phyloP scores from a whole-genome alignment of 2,329 filamentous ascomycete genomes.

The Didymella pinodella region DNA sequence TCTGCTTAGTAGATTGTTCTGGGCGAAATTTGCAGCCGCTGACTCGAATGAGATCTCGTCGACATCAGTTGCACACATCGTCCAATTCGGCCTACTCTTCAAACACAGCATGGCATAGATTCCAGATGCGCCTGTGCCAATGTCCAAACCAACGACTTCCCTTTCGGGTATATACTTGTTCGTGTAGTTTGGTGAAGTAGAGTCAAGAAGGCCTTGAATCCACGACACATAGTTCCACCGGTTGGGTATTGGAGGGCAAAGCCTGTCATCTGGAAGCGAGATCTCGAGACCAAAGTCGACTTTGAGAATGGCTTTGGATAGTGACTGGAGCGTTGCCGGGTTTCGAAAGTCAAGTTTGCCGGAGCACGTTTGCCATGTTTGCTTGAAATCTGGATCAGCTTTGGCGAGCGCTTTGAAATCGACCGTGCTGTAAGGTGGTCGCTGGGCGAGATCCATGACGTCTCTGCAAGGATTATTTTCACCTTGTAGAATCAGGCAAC shows the following conservation, averaged over 20 bases:
- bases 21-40: conserved; percentile 71
- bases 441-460: conserved; percentile 38
- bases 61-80: conserved; percentile 67
- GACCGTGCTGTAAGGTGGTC: conserved; percentile 61
- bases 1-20: conserved; percentile 70
- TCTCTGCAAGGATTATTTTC: neutral
- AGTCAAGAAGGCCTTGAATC: conserved; percentile 83
- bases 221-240: conserved; percentile 91
- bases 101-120: conserved; percentile 90
- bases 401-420: conserved; percentile 69
- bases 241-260: conserved; percentile 80
- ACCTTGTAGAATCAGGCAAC: neutral
- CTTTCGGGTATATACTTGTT: conserved; percentile 59
- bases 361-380: conserved; percentile 55
- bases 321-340: conserved; percentile 73
- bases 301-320: conserved; percentile 81
- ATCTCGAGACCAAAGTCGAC: conserved; percentile 77
- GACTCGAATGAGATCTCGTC: conserved; percentile 73
- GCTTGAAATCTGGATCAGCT: conserved; percentile 66
- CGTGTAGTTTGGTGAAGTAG: conserved; percentile 60
- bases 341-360: conserved; percentile 81
- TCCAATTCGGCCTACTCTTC: conserved; percentile 71
- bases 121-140: conserved; percentile 88
- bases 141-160: conserved; percentile 76
- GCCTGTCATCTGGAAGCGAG: conserved; percentile 75